phyloP scores from a whole-genome alignment of 179 eudicot species.

The Silene coronaria region DNA sequence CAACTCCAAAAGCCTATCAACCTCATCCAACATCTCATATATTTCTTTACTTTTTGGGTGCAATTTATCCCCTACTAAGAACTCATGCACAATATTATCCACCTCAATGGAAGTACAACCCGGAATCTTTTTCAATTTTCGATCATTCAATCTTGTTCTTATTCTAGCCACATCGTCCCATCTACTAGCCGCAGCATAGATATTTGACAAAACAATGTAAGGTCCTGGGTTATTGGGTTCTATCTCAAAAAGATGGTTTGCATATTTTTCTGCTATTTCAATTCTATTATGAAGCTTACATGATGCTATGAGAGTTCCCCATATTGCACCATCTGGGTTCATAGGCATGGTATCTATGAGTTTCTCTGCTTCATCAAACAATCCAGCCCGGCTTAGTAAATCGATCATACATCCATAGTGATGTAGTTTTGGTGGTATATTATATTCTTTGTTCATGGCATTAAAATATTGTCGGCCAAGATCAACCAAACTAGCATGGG shows the following conservation, averaged over 20 bases:
- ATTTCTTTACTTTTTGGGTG: conserved; percentile 47
- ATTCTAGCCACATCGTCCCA: conserved; percentile 56
- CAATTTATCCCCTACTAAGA: conserved; percentile 50
- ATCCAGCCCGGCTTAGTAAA: conserved; percentile 53
- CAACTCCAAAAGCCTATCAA: conserved; percentile 33
- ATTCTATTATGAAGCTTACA: conserved; percentile 46
- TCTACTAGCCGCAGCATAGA: conserved; percentile 43
- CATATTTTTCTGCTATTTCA: conserved; percentile 40
- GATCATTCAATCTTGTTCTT: conserved; percentile 41
- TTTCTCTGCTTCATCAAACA: conserved; percentile 48
- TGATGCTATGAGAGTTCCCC: conserved; percentile 60
- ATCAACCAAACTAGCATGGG: conserved; percentile 51
- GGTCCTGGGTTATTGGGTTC: conserved; percentile 50
- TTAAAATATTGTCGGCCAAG: conserved; percentile 42
- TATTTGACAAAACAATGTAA: conserved; percentile 50
- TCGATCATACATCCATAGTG: conserved; percentile 65
- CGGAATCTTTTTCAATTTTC: conserved; percentile 48
- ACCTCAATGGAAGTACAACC: conserved; percentile 68
- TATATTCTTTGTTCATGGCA: conserved; percentile 41
- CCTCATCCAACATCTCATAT: conserved; percentile 54
- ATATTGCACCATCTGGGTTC: conserved; percentile 53
- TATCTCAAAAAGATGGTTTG: conserved; percentile 34
- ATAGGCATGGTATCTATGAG: conserved; percentile 38
- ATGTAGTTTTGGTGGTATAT: conserved; percentile 37
- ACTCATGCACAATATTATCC: conserved; percentile 53